Evolutionary conservation across 192 early-diverging fungal species (phyloP).

Genomic region (Podila minutissima): DNA sequence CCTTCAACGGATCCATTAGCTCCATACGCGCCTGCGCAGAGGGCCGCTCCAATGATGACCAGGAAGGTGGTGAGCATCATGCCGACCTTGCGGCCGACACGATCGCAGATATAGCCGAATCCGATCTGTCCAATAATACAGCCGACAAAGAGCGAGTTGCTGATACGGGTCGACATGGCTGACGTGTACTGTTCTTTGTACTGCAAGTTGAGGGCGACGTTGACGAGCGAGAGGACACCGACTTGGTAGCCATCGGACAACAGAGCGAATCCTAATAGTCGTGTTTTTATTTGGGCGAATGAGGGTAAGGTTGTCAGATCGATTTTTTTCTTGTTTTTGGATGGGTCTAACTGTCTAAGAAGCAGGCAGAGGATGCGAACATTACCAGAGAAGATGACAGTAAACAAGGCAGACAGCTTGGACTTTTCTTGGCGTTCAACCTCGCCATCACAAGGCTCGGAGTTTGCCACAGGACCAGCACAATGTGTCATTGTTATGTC

Average conservation of each 20-base stretch:
- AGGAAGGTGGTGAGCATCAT: slow-evolving; percentile 46
- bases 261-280: slow-evolving; percentile 23
- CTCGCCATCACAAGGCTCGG: neutral
- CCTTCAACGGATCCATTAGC: slow-evolving; percentile 18
- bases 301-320: no score
- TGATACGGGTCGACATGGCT: slow-evolving; percentile 37
- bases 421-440: slow-evolving; percentile 5
- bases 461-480: neutral
- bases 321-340: no score
- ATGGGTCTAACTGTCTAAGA: no score
- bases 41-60: slow-evolving; percentile 51
- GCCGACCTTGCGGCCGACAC: slow-evolving; percentile 58
- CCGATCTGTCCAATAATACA: slow-evolving; percentile 56
- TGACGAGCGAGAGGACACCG: slow-evolving; percentile 53
- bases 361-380: neutral
- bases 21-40: slow-evolving; percentile 47
- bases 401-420: slow-evolving; percentile 18
- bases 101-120: slow-evolving; percentile 56
- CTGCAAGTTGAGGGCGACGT: slow-evolving; percentile 39
- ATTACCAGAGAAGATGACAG: slow-evolving; percentile 26
- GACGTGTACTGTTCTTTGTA: slow-evolving; percentile 35
- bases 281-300: no score
- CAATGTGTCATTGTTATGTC: neutral
- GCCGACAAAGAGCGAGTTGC: slow-evolving; percentile 57
- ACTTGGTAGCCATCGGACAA: slow-evolving; percentile 60